phyloP scores from a whole-genome alignment of 495 filamentous ascomycete genomes.

The Geoglossum glabrum region DNA sequence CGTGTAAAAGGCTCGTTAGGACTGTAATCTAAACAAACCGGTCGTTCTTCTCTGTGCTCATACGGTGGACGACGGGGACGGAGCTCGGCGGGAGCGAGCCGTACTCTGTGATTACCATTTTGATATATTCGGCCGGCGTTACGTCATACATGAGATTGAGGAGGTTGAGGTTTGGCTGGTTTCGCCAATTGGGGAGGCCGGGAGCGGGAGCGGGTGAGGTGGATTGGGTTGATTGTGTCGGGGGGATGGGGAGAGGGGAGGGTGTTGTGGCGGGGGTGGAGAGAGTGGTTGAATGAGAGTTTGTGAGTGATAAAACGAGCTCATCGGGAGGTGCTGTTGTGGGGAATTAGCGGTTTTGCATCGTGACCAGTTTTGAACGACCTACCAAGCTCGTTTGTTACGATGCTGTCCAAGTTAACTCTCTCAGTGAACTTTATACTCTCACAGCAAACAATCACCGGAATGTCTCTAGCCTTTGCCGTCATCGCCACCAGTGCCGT shows the following conservation, averaged over 20 bases:
- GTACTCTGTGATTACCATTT: conserved; percentile 80
- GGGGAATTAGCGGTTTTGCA: conserved; percentile 14
- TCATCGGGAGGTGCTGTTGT: conserved; percentile 30
- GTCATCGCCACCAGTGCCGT: conserved; percentile 79
- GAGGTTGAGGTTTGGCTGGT: conserved; percentile 29
- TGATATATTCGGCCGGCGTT: conserved; percentile 73
- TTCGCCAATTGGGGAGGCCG: conserved; percentile 5
- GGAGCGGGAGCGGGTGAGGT: neutral
- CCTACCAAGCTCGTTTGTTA: conserved; percentile 71
- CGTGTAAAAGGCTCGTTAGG: too few relatives aligned
- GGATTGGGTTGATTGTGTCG: neutral
- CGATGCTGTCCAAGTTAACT: conserved; percentile 76
- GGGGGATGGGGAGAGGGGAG: neutral
- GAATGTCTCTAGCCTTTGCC: conserved; percentile 49
- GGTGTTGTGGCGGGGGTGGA: neutral
- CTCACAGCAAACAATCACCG: conserved; percentile 84
- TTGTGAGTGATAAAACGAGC: conserved; percentile 20
- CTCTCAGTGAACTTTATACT: conserved; percentile 89
- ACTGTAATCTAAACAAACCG: neutral
- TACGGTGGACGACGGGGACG: conserved; percentile 40
- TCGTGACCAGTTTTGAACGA: neutral
- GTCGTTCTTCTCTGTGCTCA: conserved; percentile 19
- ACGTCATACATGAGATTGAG: conserved; percentile 86
- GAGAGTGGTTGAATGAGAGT: neutral
- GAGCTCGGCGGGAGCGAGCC: conserved; percentile 73